Percentiles rank a stretch among this genome's conserved stretches.
Conservation (phyloP, 129 eudicot species). For the Flaveria robusta region DNA sequence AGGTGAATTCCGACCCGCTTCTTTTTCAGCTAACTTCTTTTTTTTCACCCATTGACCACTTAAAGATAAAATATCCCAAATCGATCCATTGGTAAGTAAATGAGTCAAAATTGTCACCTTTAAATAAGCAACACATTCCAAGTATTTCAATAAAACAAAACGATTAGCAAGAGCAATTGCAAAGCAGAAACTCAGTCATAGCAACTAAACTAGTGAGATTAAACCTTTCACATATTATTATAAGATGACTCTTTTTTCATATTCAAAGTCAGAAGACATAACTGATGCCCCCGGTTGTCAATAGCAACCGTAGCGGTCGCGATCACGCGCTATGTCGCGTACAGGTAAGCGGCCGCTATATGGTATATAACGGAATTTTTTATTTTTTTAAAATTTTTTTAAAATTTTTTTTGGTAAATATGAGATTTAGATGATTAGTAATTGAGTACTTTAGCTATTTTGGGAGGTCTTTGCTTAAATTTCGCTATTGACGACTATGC, state of each 20-base stretch:
- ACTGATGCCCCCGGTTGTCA: too few species aligned
- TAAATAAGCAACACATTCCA: background rate
- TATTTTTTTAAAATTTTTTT: too few species aligned
- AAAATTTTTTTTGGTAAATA: too few species aligned
- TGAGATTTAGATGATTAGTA: too few species aligned
- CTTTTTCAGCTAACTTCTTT: background rate
- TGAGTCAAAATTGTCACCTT: background rate
- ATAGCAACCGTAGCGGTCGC: too few species aligned
- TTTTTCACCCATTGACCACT: background rate
- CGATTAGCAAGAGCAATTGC: background rate
- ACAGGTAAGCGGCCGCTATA: too few species aligned
- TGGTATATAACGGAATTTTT: too few species aligned
- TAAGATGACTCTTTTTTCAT: background rate
- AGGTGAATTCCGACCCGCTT: background rate
- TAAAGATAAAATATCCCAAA: background rate
- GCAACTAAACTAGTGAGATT: background rate
- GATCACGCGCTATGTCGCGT: too few species aligned
- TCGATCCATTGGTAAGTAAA: background rate
- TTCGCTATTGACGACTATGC: too few species aligned
- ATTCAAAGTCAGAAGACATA: background rate
- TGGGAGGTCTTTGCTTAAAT: too few species aligned
- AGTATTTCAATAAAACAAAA: background rate
- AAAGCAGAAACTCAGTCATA: background rate
- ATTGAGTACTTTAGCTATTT: too few species aligned
- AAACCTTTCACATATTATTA: background rate